phyloP scores from a whole-genome alignment of 495 filamentous ascomycete species.

The Penicillium maclennaniae region DNA sequence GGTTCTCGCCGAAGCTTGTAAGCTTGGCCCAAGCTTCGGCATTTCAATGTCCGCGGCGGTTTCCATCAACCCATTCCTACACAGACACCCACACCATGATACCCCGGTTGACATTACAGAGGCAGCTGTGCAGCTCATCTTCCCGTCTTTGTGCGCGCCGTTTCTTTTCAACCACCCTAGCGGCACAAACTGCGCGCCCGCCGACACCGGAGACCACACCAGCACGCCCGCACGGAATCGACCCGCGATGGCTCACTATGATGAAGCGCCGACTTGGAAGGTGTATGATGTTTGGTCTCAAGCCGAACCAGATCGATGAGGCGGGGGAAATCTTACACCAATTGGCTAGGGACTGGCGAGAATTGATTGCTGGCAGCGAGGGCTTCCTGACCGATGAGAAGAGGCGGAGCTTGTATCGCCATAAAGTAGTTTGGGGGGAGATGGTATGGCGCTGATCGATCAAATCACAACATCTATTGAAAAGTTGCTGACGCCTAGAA shows the following conservation, averaged over 20 bases:
- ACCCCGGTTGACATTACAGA: slow-evolving; percentile 12
- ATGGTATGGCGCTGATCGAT: slow-evolving; percentile 54
- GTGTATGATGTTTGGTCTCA: slow-evolving; percentile 78
- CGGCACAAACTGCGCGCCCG: slow-evolving; percentile 9
- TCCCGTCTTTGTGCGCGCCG: slow-evolving; percentile 2
- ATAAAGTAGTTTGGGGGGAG: slow-evolving; percentile 84
- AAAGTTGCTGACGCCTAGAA: slow-evolving; percentile 8
- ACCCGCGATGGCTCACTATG: slow-evolving; percentile 71
- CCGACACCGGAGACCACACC: slow-evolving; percentile 13
- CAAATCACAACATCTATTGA: neutral
- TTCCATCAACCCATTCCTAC: neutral
- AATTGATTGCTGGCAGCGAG: slow-evolving; percentile 70
- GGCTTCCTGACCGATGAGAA: slow-evolving; percentile 70
- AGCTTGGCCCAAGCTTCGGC: slow-evolving; percentile 20
- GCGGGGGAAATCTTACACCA: slow-evolving; percentile 59
- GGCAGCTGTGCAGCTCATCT: slow-evolving; percentile 14
- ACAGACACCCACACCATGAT: slow-evolving; percentile 20
- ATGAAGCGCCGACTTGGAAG: slow-evolving; percentile 72
- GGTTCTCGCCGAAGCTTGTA: slow-evolving; percentile 21
- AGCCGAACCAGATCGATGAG: slow-evolving; percentile 53
- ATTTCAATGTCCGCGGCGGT: slow-evolving; percentile 15
- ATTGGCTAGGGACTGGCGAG: slow-evolving; percentile 71
- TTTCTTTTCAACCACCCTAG: slow-evolving; percentile 24
- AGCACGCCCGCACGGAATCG: slow-evolving; percentile 34
- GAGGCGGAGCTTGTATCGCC: slow-evolving; percentile 62